Evolutionary conservation across 1,284 basidiomycete genomes (phyloP).

Genomic region (Sutorius eximius): DNA sequence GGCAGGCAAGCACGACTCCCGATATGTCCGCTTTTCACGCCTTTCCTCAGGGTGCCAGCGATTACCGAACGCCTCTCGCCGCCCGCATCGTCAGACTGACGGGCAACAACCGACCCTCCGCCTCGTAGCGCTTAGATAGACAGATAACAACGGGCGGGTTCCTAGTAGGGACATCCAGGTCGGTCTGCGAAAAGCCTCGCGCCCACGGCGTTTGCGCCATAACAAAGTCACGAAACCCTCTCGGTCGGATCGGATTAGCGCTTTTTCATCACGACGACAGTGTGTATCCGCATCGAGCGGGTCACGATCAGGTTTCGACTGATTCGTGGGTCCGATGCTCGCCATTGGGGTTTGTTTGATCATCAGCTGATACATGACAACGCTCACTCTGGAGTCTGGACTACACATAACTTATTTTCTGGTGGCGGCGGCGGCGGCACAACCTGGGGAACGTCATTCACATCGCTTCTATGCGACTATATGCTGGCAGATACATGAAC

Average conservation of each 20-base stretch:
- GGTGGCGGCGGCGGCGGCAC: not conserved
- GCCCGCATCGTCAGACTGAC: not conserved
- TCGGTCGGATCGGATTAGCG: not conserved
- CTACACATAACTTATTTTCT: not conserved
- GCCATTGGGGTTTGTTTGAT: not conserved
- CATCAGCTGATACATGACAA: not conserved
- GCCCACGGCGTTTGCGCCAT: slow-evolving; percentile 1
- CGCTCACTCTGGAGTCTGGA: not conserved
- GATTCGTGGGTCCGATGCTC: not conserved
- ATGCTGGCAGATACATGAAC: not conserved
- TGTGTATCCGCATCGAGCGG: no score
- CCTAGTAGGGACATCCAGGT: not conserved
- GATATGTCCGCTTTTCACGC: not conserved
- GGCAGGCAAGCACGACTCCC: not conserved
- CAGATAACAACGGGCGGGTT: slow-evolving; percentile 4
- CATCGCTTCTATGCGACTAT: not conserved
- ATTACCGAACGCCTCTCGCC: not conserved
- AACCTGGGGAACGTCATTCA: not conserved
- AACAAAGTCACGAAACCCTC: slow-evolving; percentile 3
- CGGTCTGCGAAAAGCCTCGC: not conserved
- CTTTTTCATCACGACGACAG: not conserved
- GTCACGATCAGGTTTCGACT: not conserved
- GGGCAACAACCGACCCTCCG: not conserved
- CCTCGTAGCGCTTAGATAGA: not conserved
- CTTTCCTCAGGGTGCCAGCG: not conserved